Evolutionary conservation across 805 yeast species (phyloP).

Genomic region (Kuraishia hungarica): DNA sequence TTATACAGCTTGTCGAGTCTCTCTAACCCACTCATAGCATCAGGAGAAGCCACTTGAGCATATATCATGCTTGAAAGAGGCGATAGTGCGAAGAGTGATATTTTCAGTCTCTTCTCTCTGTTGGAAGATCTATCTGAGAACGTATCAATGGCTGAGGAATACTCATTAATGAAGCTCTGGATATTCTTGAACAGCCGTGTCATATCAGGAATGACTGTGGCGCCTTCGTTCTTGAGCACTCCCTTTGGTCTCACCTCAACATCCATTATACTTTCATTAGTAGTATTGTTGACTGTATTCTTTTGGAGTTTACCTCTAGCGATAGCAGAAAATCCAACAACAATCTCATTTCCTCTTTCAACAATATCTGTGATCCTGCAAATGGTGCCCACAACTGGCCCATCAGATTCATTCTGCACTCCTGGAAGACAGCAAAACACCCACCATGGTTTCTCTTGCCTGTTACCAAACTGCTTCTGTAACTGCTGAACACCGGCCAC

Average conservation of each 20-base stretch:
- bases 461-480: background rate
- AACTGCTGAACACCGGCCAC: background rate
- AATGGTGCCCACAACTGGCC: conserved; percentile 25
- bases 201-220: conserved; percentile 1
- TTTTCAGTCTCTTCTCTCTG: conserved; percentile 9
- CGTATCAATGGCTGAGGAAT: conserved; percentile 23
- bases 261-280: conserved; percentile 1
- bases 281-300: background rate
- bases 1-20: conserved; percentile 11
- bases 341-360: conserved; percentile 33
- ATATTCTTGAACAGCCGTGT: conserved; percentile 10
- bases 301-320: conserved; percentile 28
- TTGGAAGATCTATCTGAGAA: conserved; percentile 13
- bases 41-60: conserved; percentile 35
- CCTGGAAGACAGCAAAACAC: conserved; percentile 21
- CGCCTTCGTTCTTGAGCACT: conserved; percentile 1
- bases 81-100: conserved; percentile 36
- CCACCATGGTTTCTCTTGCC: conserved; percentile 2
- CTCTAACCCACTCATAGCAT: conserved; percentile 18
- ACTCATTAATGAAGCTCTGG: conserved; percentile 26
- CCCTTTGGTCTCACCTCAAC: conserved; percentile 1
- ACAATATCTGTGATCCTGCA: conserved; percentile 38
- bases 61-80: conserved; percentile 55
- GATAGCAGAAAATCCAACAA: conserved; percentile 41
- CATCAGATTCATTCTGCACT: conserved; percentile 1